phyloP scores from a whole-genome alignment of 768 basidiomycete genomes.

The Melanogaster broomeanus region DNA sequence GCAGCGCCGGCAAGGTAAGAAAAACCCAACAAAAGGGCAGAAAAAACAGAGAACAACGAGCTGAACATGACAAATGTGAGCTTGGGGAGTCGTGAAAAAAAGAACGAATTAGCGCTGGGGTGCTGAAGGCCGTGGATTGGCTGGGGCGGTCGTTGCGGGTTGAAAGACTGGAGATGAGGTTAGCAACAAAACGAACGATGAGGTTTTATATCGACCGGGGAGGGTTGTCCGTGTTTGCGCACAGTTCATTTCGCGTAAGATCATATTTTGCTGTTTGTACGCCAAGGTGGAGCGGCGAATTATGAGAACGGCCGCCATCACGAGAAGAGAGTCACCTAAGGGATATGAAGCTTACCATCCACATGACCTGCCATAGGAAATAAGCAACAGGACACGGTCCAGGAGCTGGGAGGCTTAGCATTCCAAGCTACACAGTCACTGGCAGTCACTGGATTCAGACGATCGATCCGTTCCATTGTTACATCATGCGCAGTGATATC shows the following conservation, averaged over 20 bases:
- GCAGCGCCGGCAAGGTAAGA: constrained; percentile 28
- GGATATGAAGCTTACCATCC: neutral
- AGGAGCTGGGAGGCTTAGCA: neutral
- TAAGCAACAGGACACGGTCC: neutral
- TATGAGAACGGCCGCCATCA: neutral
- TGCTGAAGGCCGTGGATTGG: constrained; percentile 2
- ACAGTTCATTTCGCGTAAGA: constrained; percentile 6
- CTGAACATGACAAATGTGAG: constrained; percentile 21
- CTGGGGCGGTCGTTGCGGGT: neutral
- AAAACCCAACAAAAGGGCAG: constrained; percentile 31
- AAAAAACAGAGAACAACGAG: constrained; percentile 26
- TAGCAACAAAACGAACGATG: neutral
- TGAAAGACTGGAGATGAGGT: neutral
- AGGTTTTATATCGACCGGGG: constrained; percentile 19
- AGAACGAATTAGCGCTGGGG: constrained; percentile 14
- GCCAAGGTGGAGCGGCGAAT: neutral
- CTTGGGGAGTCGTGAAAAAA: constrained; percentile 17
- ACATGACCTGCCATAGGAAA: neutral
- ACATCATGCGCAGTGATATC: too few species aligned
- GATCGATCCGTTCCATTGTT: too few species aligned
- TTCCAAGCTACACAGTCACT: too few species aligned
- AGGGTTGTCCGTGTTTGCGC: constrained; percentile 25
- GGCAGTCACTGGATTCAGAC: too few species aligned
- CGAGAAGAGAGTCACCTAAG: neutral
- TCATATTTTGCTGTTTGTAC: neutral